These are phyloP conservation scores for Naganishia sp. DNA, from an alignment of 1,284 basidiomycete species.

Conservation along the genomic window DNA sequence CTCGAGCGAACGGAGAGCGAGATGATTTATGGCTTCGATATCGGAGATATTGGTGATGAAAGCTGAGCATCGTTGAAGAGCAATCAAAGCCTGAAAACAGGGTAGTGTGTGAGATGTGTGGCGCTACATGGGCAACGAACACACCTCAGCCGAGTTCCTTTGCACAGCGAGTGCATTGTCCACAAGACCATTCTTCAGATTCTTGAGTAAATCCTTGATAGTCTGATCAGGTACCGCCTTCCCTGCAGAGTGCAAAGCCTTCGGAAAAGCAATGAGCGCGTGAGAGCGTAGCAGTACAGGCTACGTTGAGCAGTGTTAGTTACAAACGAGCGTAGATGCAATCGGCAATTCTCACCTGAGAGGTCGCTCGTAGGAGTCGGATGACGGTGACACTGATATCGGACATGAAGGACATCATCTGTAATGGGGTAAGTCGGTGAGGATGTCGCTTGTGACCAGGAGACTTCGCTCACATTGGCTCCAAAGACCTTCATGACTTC, in stretches of 20 bases:
- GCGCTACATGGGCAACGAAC: constrained; percentile 34
- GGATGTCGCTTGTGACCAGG: not conserved
- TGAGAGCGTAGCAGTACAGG: constrained; percentile 79
- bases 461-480: constrained; percentile 64
- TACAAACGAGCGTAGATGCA: not conserved
- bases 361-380: constrained; percentile 67
- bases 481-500: constrained; percentile 84
- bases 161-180: constrained; percentile 88
- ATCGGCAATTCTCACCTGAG: constrained; percentile 59
- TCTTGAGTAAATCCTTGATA: constrained; percentile 81
- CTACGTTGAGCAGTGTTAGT: constrained; percentile 50
- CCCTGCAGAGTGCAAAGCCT: constrained; percentile 73
- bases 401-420: constrained; percentile 93
- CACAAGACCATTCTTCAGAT: constrained; percentile 70
- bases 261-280: constrained; percentile 73
- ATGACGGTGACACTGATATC: constrained; percentile 71
- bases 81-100: constrained; percentile 43
- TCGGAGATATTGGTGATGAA: constrained; percentile 61
- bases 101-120: not conserved
- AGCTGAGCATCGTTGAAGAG: constrained; percentile 43
- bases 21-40: constrained; percentile 69
- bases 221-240: constrained; percentile 77
- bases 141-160: constrained; percentile 75
- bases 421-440: not conserved
- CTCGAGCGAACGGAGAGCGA: constrained; percentile 77